Base-by-base conservation (phyloP, 495 filamentous ascomycete genomes). In the Filosporella fistucella region DNA sequence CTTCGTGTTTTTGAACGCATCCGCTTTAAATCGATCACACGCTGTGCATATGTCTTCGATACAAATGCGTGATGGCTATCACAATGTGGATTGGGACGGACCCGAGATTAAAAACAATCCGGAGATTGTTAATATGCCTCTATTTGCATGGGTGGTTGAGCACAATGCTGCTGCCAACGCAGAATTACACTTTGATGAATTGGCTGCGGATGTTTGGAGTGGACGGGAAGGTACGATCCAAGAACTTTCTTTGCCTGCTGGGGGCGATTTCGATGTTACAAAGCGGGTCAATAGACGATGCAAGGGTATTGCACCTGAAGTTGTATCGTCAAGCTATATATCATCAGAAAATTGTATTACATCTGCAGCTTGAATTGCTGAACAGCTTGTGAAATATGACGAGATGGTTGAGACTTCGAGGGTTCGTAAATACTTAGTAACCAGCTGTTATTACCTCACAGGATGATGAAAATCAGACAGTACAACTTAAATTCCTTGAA, bases 161-260 rank as follows among this genome's bases (percentile, higher is more conserved):
- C 79, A 81, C 59, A 82, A 87, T 52, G 72, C 79, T 8, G 78
- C 85, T 65, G 61, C 58, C 45, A 78, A 84, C 52, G 74, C 74
- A 2, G 72, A 78, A 46, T 61, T 68, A 47, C 61, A 69, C 38
- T 73, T 67, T 44, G 56, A 32, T 25, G 56, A 45, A 30, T 30
- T 30, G 28, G 28, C 28, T n/a, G 28, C 8, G n/a, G 28, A 30
- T 30, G 28, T 30, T 8, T n/a, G 28, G 28, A 30, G 8, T 30
- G 28, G 28, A n/a, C 8, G n/a, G 28, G 28, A 30, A n/a, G 28
- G 28, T 30, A 30, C 28, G 8, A 30, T 30, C 28, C 8, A 30
- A n/a, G 28, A 30, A n/a, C n/a, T 30, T 8, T 8, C 28, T 30
- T n/a, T 30, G 28, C 28, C 28, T 30, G 28, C 28, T 8, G 28